phyloP scores from a whole-genome alignment of 495 filamentous ascomycete species.

The Xylaria telfairii region DNA sequence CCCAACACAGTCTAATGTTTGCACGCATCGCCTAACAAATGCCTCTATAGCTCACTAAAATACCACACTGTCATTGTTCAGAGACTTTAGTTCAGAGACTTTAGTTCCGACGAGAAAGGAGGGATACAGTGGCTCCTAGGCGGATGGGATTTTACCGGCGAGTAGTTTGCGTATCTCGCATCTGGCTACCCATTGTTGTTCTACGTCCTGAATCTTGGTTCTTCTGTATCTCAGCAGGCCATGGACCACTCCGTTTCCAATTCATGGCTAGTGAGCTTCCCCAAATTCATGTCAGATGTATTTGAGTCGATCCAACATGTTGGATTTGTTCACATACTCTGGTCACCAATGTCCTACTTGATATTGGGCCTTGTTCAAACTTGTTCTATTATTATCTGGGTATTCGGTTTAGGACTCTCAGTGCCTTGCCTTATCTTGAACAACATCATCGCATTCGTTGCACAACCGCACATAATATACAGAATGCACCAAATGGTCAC shows the following conservation, averaged over 20 bases:
- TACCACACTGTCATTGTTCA: not conserved
- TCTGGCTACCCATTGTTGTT: not conserved
- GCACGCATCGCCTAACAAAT: not conserved
- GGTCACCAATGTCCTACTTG: not conserved
- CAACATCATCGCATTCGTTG: not conserved
- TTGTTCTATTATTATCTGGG: not conserved
- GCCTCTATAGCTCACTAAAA: not conserved
- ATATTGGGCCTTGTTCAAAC: not conserved
- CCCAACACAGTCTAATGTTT: not conserved
- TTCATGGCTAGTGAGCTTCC: not conserved
- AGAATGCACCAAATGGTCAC: not conserved
- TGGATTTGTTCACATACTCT: not conserved
- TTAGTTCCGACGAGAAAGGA: not conserved
- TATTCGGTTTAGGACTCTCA: not conserved
- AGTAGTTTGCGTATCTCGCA: not conserved
- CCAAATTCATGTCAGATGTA: not conserved
- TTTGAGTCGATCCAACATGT: not conserved
- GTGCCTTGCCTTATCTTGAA: not conserved
- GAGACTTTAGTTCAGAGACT: not conserved
- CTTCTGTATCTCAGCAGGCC: not conserved
- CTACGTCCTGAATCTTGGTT: constrained; percentile 7
- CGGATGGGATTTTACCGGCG: not conserved
- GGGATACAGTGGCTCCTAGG: not conserved
- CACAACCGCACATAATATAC: not conserved
- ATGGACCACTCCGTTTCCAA: not conserved